Percentiles rank a stretch among this genome's conserved stretches.
Evolutionary conservation across 176 grass and related monocot species (phyloP).

Genomic region (Ensete glaucum): DNA sequence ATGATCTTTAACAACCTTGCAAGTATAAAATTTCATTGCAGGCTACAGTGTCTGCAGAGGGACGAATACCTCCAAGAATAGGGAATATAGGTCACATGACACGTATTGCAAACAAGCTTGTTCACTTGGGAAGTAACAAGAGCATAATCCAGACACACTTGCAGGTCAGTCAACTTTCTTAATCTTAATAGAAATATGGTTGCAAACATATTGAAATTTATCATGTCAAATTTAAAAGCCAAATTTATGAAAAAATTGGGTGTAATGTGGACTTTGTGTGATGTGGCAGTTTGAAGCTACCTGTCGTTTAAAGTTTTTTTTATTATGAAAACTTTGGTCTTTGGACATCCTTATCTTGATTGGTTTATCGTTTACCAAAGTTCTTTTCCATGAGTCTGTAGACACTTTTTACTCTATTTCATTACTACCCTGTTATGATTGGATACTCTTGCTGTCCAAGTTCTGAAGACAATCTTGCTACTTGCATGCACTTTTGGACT

Average conservation of each 20-base stretch:
- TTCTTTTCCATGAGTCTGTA: background rate
- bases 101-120: constrained; percentile 82
- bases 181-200: background rate
- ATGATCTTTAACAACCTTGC: constrained; percentile 12
- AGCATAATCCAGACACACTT: constrained; percentile 58
- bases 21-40: constrained; percentile 25
- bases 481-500: background rate
- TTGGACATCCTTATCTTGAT: background rate
- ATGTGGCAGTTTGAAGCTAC: background rate
- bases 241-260: background rate
- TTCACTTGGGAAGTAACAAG: constrained; percentile 55
- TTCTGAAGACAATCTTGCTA: background rate
- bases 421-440: background rate
- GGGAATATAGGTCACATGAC: constrained; percentile 80
- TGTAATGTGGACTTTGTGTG: background rate
- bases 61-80: constrained; percentile 51
- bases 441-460: background rate
- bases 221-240: background rate
- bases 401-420: background rate
- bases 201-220: background rate
- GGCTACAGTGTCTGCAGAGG: constrained; percentile 51
- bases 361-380: background rate
- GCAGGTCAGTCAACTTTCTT: constrained; percentile 38
- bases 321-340: background rate
- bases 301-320: background rate